A percentile compares a stretch with the other conserved stretches of the same genome.
Conservation (phyloP, 2,329 filamentous ascomycete genomes). For the Alternaria atra region DNA sequence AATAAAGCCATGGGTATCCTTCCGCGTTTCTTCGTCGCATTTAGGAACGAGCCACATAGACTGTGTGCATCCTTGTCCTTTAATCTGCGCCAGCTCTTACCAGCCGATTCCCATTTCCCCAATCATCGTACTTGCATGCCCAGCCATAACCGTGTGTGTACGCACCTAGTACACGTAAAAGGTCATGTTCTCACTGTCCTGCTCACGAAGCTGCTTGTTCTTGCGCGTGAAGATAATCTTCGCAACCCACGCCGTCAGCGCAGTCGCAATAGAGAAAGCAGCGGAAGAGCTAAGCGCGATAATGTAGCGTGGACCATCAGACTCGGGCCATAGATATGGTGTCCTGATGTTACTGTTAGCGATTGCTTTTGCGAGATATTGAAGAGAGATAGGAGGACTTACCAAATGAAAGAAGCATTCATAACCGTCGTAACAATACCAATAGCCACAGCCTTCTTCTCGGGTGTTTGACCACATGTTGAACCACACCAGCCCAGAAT, state of each 20-base stretch:
- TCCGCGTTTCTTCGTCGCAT: too few species aligned
- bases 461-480: conserved; percentile 56
- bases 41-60: too few species aligned
- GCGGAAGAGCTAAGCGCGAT: conserved; percentile 45
- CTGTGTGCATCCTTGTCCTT: too few species aligned
- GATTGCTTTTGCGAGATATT: not conserved
- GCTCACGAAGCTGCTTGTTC: conserved; percentile 45
- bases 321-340: conserved; percentile 47
- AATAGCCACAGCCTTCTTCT: conserved; percentile 58
- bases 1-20: too few species aligned
- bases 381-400: not conserved
- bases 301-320: conserved; percentile 40
- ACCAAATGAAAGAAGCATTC: conserved; percentile 55
- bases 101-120: not conserved
- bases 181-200: conserved; percentile 32
- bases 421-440: conserved; percentile 57
- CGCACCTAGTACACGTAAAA: conserved; percentile 44
- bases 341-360: conserved; percentile 32
- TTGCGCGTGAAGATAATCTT: conserved; percentile 42
- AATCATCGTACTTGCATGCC: too few species aligned
- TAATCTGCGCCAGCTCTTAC: conserved; percentile 3
- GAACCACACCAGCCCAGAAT: conserved; percentile 58
- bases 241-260: conserved; percentile 42
- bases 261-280: conserved; percentile 44
- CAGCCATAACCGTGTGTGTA: not conserved